Evolutionary conservation across 2,329 filamentous ascomycete genomes (phyloP).

Genomic region (Cadophora malorum): DNA sequence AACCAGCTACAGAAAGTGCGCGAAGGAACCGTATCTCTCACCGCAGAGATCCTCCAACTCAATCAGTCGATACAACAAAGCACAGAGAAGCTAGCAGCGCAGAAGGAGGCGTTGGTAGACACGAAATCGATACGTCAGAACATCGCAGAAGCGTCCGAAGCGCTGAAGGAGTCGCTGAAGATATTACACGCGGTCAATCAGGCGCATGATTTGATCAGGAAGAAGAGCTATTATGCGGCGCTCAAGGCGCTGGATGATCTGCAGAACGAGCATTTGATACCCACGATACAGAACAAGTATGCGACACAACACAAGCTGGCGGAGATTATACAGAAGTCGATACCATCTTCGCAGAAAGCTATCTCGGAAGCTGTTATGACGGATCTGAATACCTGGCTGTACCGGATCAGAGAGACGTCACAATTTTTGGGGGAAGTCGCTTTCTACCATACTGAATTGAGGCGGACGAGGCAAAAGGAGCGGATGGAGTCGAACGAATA

Average conservation of each 20-base stretch:
- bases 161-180: slow-evolving; percentile 88
- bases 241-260: slow-evolving; percentile 93
- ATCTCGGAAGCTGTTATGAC: slow-evolving; percentile 98
- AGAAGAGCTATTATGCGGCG: slow-evolving; percentile 95
- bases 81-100: slow-evolving; percentile 90
- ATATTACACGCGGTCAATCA: slow-evolving; percentile 93
- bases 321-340: slow-evolving; percentile 93
- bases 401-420: slow-evolving; percentile 91
- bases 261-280: slow-evolving; percentile 89
- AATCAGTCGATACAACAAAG: slow-evolving; percentile 96
- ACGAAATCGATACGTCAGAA: slow-evolving; percentile 92
- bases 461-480: slow-evolving; percentile 82
- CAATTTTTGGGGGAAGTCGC: slow-evolving; percentile 96
- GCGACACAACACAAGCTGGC: slow-evolving; percentile 95
- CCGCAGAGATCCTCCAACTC: slow-evolving; percentile 86
- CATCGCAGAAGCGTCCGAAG: slow-evolving; percentile 89
- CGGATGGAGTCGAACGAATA: slow-evolving; percentile 78
- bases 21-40: slow-evolving; percentile 87
- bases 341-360: slow-evolving; percentile 87
- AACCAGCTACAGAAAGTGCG: slow-evolving; percentile 92
- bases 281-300: slow-evolving; percentile 77
- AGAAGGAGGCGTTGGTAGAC: slow-evolving; percentile 93
- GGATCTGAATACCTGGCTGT: slow-evolving; percentile 96
- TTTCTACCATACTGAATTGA: slow-evolving; percentile 92
- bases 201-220: slow-evolving; percentile 87